Percentiles rank a stretch among this genome's conserved stretches.
These are phyloP conservation scores for Globisporangium parvum DNA, from an alignment of 352 stramenopile species.

Conservation along the genomic window DNA sequence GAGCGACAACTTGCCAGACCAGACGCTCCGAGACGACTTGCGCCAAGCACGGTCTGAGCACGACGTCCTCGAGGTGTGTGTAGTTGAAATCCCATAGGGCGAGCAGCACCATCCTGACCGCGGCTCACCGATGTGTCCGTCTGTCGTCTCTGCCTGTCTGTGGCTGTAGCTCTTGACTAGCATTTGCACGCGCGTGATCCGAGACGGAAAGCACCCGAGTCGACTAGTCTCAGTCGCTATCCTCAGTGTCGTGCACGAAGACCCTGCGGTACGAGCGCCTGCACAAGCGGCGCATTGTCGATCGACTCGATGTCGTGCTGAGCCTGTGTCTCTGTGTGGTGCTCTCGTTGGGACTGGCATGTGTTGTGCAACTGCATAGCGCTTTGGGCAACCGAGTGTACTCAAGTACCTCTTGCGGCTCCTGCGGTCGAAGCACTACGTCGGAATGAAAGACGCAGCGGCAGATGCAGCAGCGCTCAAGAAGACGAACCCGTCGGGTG, in stretches of 20 bases:
- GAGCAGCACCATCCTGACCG: neutral
- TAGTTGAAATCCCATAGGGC: neutral
- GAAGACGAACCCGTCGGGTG: constrained; percentile 17
- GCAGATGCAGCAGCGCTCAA: constrained; percentile 13
- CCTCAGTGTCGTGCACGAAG: constrained; percentile 51
- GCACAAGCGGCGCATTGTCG: neutral
- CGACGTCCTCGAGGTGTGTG: constrained; percentile 44
- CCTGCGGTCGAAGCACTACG: constrained; percentile 79
- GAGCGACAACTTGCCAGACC: constrained; percentile 37
- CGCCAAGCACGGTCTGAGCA: constrained; percentile 15
- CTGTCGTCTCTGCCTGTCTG: neutral
- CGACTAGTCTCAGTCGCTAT: constrained; percentile 57
- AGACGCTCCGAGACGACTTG: constrained; percentile 43
- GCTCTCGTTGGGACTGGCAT: too few relatives aligned
- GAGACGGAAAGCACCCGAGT: constrained; percentile 46
- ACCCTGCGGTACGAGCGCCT: constrained; percentile 33
- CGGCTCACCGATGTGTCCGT: neutral
- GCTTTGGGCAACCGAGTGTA: constrained; percentile 46
- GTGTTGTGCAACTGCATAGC: constrained; percentile 15
- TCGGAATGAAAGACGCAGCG: constrained; percentile 31
- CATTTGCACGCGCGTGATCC: constrained; percentile 43
- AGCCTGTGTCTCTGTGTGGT: neutral
- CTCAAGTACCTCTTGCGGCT: constrained; percentile 77
- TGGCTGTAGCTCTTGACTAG: constrained; percentile 36
- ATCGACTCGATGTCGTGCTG: too few relatives aligned